Evolutionary conservation across 2,329 filamentous ascomycete genomes (phyloP).

Genomic region (Stachybotrys elegans): DNA sequence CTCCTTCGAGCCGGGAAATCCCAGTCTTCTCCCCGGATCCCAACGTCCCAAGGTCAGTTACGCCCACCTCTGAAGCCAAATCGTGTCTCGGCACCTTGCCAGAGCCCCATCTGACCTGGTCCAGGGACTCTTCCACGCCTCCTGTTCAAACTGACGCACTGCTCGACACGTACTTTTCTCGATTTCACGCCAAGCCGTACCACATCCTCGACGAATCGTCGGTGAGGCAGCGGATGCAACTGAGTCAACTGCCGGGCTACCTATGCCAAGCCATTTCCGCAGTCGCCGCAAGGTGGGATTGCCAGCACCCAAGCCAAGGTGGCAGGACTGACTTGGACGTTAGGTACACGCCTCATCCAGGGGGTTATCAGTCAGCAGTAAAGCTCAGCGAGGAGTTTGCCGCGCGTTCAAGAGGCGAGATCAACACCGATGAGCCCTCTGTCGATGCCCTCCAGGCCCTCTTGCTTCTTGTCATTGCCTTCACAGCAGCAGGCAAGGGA

Average conservation of each 20-base stretch:
- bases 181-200: slow-evolving; percentile 77
- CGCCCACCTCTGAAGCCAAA: too few relatives aligned
- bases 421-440: slow-evolving; percentile 77
- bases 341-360: slow-evolving; percentile 63
- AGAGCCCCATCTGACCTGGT: not conserved
- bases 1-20: not conserved
- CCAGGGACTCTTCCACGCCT: slow-evolving; percentile 40
- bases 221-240: slow-evolving; percentile 65
- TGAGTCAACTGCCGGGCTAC: slow-evolving; percentile 57
- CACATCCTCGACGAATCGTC: slow-evolving; percentile 74
- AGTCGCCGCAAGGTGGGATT: slow-evolving; percentile 56
- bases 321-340: too few relatives aligned
- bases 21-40: slow-evolving; percentile 8
- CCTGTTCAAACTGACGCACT: slow-evolving; percentile 54
- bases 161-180: slow-evolving; percentile 73
- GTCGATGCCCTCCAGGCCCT: slow-evolving; percentile 73
- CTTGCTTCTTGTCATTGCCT: slow-evolving; percentile 69
- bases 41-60: not conserved
- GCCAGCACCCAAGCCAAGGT: too few relatives aligned
- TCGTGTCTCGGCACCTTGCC: not conserved
- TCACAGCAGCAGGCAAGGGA: slow-evolving; percentile 70
- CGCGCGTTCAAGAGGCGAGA: slow-evolving; percentile 59
- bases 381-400: slow-evolving; percentile 70
- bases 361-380: slow-evolving; percentile 62
- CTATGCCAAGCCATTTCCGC: slow-evolving; percentile 55